Evolutionary conservation across 371 early-diverging fungal genomes (phyloP).

Genomic region (Syncephalastrum sp.): DNA sequence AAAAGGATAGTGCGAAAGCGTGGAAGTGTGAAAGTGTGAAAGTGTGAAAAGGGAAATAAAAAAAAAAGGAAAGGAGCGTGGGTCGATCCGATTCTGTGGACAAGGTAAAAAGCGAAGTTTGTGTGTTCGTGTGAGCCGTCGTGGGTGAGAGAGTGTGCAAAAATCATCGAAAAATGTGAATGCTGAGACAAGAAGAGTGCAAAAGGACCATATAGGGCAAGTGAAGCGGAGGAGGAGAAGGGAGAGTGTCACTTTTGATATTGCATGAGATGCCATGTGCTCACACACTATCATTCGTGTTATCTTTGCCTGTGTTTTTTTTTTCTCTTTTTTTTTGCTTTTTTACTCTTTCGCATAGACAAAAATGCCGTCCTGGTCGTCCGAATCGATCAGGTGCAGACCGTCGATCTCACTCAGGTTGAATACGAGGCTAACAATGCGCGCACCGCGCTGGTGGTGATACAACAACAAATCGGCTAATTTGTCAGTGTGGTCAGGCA

Average conservation of each 20-base stretch:
- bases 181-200: conserved; percentile 1
- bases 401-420: conserved; percentile 56
- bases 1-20: conserved; percentile 6
- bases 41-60: neutral
- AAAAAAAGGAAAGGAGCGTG: neutral
- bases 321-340: neutral
- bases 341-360: conserved; percentile 33
- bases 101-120: neutral
- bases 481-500: conserved; percentile 60
- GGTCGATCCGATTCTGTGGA: no score
- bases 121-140: neutral
- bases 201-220: neutral
- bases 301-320: neutral
- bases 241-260: neutral
- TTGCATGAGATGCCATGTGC: conserved; percentile 3
- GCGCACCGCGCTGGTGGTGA: conserved; percentile 51
- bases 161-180: neutral
- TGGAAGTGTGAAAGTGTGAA: conserved; percentile 4
- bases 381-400: conserved; percentile 36
- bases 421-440: conserved; percentile 59
- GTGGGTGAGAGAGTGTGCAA: conserved; percentile 2
- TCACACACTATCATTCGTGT: neutral
- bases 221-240: conserved; percentile 3
- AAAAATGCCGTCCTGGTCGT: conserved; percentile 57
- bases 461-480: conserved; percentile 50